phyloP scores from a whole-genome alignment of 2,329 filamentous ascomycete genomes.

The Xylaria sp. region DNA sequence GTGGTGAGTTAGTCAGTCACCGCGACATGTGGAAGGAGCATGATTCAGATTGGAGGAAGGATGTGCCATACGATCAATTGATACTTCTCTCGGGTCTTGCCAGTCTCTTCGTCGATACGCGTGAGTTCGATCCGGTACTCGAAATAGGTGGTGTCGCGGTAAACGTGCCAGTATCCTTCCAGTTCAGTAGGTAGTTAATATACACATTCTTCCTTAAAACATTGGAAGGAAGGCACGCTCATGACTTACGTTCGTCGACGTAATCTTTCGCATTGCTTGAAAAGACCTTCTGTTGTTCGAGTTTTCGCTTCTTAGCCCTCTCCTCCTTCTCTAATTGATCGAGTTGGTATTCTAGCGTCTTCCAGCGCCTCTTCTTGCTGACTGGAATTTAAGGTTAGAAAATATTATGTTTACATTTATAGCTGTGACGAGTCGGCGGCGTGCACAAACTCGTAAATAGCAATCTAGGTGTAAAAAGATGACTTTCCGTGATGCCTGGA shows the following conservation, averaged over 20 bases:
- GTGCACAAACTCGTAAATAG: too few species aligned
- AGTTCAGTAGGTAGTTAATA: conserved; percentile 12
- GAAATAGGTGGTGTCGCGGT: conserved; percentile 71
- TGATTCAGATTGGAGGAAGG: background rate
- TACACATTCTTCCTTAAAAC: background rate
- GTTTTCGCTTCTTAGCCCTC: conserved; percentile 50
- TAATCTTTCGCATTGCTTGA: conserved; percentile 3
- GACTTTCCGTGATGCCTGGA: background rate
- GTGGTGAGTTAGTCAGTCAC: background rate
- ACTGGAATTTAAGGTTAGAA: conserved; percentile 34
- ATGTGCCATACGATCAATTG: conserved; percentile 64
- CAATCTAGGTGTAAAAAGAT: background rate
- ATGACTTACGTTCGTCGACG: conserved; percentile 27
- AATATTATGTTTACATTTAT: background rate
- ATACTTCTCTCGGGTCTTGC: conserved; percentile 67
- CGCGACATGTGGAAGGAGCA: background rate
- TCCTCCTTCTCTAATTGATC: conserved; percentile 29
- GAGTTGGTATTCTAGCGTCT: conserved; percentile 59
- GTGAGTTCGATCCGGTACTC: conserved; percentile 71
- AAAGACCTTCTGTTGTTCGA: conserved; percentile 5
- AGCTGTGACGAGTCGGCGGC: background rate
- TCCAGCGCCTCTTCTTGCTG: conserved; percentile 42
- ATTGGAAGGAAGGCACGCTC: background rate
- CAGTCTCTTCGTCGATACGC: conserved; percentile 58
- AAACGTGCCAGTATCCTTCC: conserved; percentile 60